Conservation (phyloP, 768 basidiomycete species). For the Leccinum broughii region DNA sequence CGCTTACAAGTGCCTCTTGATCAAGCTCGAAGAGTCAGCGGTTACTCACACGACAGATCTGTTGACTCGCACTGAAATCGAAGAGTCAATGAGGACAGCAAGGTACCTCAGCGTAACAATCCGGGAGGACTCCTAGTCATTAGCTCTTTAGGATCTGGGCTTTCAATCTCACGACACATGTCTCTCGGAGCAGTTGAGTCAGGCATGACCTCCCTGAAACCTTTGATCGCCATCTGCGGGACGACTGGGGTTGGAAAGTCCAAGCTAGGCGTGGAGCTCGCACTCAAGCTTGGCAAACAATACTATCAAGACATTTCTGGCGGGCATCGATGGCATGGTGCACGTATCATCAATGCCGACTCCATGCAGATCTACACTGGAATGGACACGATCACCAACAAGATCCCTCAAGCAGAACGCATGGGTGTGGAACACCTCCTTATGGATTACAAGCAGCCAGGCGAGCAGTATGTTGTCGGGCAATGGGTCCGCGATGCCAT, state of each 20-base stretch:
- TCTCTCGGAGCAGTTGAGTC: not conserved
- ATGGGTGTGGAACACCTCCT: constrained; percentile 84
- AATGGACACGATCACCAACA: constrained; percentile 93
- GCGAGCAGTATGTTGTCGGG: constrained; percentile 83
- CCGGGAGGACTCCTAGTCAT: not conserved
- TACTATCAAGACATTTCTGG: constrained; percentile 10
- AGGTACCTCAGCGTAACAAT: not conserved
- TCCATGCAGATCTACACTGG: constrained; percentile 97
- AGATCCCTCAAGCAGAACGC: constrained; percentile 74
- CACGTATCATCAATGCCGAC: constrained; percentile 90
- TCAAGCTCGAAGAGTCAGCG: no score
- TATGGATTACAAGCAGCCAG: constrained; percentile 85
- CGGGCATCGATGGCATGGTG: constrained; percentile 52
- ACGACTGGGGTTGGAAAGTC: constrained; percentile 98
- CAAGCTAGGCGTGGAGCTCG: constrained; percentile 85
- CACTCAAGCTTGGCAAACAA: constrained; percentile 51
- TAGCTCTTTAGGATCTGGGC: not conserved
- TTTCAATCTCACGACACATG: not conserved
- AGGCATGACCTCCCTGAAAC: constrained; percentile 43
- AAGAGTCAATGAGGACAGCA: not conserved
- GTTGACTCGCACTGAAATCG: not conserved
- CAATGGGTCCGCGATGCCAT: constrained; percentile 88
- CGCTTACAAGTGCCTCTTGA: not conserved
- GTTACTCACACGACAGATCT: no score
- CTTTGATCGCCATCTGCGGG: constrained; percentile 85